Conservation (phyloP, 1,284 basidiomycete species). For the Ceratobasidium sp. region DNA sequence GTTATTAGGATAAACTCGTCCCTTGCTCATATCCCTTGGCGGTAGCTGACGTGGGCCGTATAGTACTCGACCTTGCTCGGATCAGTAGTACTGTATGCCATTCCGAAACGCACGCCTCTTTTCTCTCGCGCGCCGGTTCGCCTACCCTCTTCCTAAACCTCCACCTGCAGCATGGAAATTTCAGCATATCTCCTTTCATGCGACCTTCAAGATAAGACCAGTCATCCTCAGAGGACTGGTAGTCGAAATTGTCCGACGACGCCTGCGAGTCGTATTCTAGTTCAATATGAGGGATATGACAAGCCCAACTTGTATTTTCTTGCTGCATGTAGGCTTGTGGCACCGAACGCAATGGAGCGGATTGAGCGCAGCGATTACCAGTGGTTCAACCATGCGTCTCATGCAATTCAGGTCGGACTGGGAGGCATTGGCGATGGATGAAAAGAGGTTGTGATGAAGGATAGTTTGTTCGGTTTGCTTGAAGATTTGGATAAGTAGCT, state of each 20-base stretch:
- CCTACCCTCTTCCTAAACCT: too few species aligned
- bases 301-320: not conserved
- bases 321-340: not conserved
- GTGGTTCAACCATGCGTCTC: not conserved
- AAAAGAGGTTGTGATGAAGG: not conserved
- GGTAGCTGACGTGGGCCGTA: too few species aligned
- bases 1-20: too few species aligned
- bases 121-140: too few species aligned
- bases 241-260: not conserved
- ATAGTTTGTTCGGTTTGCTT: not conserved
- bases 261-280: not conserved
- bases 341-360: constrained; percentile 7
- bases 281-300: not conserved
- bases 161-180: too few species aligned
- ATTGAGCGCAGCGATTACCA: not conserved
- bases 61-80: too few species aligned
- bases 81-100: too few species aligned
- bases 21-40: too few species aligned
- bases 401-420: not conserved
- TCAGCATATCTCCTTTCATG: too few species aligned
- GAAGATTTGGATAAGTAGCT: not conserved
- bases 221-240: not conserved
- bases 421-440: not conserved
- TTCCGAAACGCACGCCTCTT: too few species aligned
- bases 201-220: too few species aligned